Conservation (phyloP, 805 yeast species). For the Yarrowia sp. region DNA sequence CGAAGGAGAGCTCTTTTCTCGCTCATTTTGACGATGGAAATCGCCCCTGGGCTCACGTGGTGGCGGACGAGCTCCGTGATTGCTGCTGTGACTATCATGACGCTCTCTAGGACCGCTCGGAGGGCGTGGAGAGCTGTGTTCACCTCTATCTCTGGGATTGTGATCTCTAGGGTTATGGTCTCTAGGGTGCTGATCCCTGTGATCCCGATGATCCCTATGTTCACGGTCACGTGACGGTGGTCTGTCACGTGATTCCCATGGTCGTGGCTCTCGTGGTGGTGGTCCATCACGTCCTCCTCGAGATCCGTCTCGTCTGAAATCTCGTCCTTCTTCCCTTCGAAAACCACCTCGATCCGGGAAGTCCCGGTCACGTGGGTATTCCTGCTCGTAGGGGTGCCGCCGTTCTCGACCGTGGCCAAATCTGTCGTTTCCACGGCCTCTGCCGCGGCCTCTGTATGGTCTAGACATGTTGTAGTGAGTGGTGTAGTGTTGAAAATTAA, state of each 20-base stretch:
- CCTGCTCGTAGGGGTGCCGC: conserved; percentile 12
- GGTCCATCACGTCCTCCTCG: conserved; percentile 2
- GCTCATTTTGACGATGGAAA: background rate
- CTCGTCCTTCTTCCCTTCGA: conserved; percentile 23
- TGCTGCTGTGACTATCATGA: conserved; percentile 6
- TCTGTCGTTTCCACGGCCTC: conserved; percentile 37
- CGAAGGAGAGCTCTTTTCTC: background rate
- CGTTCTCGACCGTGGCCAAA: conserved; percentile 12
- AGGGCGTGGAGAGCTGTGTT: background rate
- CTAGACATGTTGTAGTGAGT: conserved; percentile 13
- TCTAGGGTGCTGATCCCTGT: background rate
- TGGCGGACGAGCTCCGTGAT: conserved; percentile 2
- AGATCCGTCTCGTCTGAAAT: conserved; percentile 15
- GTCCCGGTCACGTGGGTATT: conserved; percentile 15
- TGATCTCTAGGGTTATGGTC: background rate
- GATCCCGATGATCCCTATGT: background rate
- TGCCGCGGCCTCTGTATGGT: conserved; percentile 38
- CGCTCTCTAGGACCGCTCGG: conserved; percentile 24
- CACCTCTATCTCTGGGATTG: background rate
- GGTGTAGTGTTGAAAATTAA: conserved; percentile 8
- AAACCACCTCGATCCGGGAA: conserved; percentile 3
- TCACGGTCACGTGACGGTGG: conserved; percentile 8
- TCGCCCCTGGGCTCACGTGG: conserved; percentile 15
- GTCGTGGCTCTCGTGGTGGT: conserved; percentile 10
- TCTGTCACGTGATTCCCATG: conserved; percentile 20